phyloP scores from a whole-genome alignment of 768 basidiomycete species.

The Serendipita sp. region DNA sequence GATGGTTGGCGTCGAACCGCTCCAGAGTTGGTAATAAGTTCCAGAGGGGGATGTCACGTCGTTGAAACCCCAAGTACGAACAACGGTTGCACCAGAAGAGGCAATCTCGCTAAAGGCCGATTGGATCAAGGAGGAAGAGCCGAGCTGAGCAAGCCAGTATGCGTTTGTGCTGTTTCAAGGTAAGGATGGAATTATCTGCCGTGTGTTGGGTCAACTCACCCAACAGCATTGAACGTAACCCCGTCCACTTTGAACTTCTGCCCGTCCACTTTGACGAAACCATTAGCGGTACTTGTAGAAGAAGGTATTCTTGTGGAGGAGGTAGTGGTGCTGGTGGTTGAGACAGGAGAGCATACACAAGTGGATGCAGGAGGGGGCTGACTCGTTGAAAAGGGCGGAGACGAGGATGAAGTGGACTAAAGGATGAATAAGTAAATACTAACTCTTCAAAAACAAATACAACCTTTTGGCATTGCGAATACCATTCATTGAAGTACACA shows the following conservation, averaged over 20 bases:
- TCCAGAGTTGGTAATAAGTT: conserved; percentile 41
- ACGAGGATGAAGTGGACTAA: neutral
- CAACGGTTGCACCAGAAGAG: conserved; percentile 7
- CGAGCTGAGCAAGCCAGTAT: conserved; percentile 43
- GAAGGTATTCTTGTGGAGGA: neutral
- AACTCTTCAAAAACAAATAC: neutral
- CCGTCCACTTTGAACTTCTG: conserved; percentile 39
- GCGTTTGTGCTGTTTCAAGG: conserved; percentile 27
- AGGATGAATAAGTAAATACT: neutral
- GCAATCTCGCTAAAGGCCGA: conserved; percentile 37
- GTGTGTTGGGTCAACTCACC: conserved; percentile 21
- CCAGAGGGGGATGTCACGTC: conserved; percentile 35
- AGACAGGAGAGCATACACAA: neutral
- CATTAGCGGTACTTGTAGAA: neutral
- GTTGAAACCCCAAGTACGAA: conserved; percentile 29
- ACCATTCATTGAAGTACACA: neutral
- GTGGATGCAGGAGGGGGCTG: neutral
- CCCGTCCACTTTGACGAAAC: conserved; percentile 22
- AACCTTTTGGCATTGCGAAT: neutral
- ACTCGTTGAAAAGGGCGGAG: neutral
- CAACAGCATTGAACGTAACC: conserved; percentile 28
- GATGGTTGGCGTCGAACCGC: conserved; percentile 32
- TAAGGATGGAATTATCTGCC: neutral
- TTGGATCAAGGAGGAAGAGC: conserved; percentile 33
- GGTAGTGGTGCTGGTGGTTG: neutral